Base-by-base conservation (phyloP, 805 yeast species). In the Saccharomycopsis sp. region DNA sequence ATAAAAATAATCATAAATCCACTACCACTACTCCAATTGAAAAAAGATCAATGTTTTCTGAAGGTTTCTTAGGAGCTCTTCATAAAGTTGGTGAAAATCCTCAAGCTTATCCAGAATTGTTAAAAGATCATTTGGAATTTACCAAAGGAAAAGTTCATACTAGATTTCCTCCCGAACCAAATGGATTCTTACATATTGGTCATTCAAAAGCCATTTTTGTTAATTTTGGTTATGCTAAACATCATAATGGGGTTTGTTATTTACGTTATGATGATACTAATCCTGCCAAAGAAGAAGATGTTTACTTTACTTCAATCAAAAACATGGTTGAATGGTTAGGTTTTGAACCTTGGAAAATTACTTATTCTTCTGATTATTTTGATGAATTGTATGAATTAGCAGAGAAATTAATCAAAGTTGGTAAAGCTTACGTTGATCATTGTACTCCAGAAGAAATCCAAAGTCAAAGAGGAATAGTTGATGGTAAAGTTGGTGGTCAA, bases 81-180 rank as follows among this genome's bases (percentile, higher is more conserved):
- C 98, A 92, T 62, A 83, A 83, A 59, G 87, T 95, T 20, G 97
- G 96, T 51, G 96, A 79, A 58, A 89, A 89, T 59, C 88, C 89
- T 28, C 99, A 92, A 66, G 80, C 73, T 50, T 79, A 69, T 60
- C 92, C 94, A 27, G 94, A 86, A 55, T 67, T 85, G 44, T 79
- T 85, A 81, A 68, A 69, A 49, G 80, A 75, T 49, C 98, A 92
- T 59, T 67, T 86, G 52, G 74, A 70, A 42, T 75, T 74, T 49
- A 85, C 95, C 26, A 70, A 74, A 29, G 95, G 96, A 35, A 70
- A 72, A 55, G 97, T 89, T 21, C 77, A 74, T 52, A 92, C 98
- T 3, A 76, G 99, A 58, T 92, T 92, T 64, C 99, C 99, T 35
- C 98, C 98, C 4, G 98, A 92, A 64, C 98, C 98, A 31, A 89